A percentile compares a stretch with the other conserved stretches of the same genome.
Evolutionary conservation across 257 asterid genomes (phyloP).

Genomic region (Nicotiana knightiana): DNA sequence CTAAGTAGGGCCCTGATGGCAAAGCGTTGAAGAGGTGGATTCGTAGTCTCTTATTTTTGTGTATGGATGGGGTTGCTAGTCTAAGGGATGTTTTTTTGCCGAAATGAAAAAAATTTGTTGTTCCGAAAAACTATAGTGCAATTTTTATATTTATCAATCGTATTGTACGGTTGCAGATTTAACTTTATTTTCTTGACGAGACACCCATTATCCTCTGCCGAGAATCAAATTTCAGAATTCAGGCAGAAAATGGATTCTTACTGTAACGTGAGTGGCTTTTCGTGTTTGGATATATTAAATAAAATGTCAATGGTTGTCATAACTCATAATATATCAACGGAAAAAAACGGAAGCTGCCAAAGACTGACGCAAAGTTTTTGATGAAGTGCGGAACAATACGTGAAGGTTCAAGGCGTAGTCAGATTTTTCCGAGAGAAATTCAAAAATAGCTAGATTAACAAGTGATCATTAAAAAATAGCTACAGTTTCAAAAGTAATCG

Average conservation of each 20-base stretch:
- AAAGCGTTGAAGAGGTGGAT: neutral
- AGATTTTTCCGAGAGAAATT: too few species aligned
- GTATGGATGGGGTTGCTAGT: slow-evolving; percentile 5
- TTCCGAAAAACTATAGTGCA: neutral
- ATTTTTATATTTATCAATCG: neutral
- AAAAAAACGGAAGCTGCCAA: too few species aligned
- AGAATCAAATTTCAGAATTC: neutral
- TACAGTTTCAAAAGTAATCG: too few species aligned
- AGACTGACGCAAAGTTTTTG: too few species aligned
- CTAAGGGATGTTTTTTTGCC: neutral
- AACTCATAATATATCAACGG: too few species aligned
- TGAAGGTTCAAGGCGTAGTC: neutral
- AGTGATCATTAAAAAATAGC: too few species aligned
- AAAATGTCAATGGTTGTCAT: too few species aligned
- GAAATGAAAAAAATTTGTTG: neutral
- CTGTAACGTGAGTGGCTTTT: neutral
- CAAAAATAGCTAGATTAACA: too few species aligned
- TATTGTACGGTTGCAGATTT: neutral
- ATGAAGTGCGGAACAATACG: neutral
- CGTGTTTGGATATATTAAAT: too few species aligned
- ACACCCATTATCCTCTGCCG: neutral
- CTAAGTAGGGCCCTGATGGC: neutral
- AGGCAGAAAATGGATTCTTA: neutral
- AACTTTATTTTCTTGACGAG: neutral
- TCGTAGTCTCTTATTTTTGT: neutral